phyloP scores from a whole-genome alignment of 805 yeast genomes.

The Saccharomycopsis malanga region DNA sequence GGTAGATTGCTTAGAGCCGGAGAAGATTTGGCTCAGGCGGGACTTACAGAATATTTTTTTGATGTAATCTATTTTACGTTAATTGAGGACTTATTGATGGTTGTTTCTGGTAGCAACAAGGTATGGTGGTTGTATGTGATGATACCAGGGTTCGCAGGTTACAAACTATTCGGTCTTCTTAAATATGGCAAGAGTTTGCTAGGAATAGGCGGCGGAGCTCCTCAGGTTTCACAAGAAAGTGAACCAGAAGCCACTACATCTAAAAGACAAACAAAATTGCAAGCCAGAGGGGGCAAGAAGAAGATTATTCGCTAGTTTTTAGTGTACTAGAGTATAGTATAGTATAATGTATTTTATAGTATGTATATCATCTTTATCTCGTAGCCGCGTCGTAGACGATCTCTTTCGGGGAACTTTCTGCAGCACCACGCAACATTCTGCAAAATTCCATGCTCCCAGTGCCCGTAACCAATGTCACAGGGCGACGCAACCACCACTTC shows the following conservation, averaged over 20 bases:
- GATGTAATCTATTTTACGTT: slow-evolving; percentile 64
- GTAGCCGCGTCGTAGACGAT: no score
- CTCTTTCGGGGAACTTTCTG: no score
- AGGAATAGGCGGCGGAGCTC: not conserved
- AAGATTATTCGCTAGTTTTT: slow-evolving; percentile 9
- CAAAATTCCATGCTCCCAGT: no score
- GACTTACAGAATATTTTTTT: slow-evolving; percentile 66
- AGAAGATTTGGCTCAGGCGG: slow-evolving; percentile 51
- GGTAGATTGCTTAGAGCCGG: slow-evolving; percentile 48
- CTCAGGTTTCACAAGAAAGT: not conserved
- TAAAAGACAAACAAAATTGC: slow-evolving; percentile 15
- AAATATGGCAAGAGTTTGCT: not conserved
- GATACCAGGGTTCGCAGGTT: slow-evolving; percentile 21
- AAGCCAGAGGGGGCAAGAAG: slow-evolving; percentile 15
- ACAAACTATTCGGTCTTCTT: slow-evolving; percentile 12
- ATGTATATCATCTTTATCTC: no score
- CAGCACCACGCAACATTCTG: no score
- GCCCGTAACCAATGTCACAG: no score
- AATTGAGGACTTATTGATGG: slow-evolving; percentile 46
- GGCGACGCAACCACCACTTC: no score
- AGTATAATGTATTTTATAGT: no score
- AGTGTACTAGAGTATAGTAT: no score
- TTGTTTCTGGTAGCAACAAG: slow-evolving; percentile 47
- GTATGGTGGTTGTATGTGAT: slow-evolving; percentile 51
- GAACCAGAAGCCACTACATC: not conserved